phyloP scores from a whole-genome alignment of 1,284 basidiomycete species.

The Trametes polyzona region DNA sequence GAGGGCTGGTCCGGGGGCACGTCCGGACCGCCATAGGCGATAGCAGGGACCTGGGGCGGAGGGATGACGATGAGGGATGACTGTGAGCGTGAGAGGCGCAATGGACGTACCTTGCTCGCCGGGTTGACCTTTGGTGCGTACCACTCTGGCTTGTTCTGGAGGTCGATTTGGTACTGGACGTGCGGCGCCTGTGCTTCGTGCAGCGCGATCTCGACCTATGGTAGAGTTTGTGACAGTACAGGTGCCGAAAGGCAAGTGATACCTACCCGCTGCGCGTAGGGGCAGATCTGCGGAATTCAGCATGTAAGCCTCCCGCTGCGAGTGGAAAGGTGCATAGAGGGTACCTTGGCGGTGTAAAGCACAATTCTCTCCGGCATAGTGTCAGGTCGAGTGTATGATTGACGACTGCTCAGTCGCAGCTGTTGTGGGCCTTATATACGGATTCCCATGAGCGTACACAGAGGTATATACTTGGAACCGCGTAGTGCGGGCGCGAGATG shows the following conservation, averaged over 20 bases:
- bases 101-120: conserved; percentile 38
- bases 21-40: conserved; percentile 60
- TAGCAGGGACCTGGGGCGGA: conserved; percentile 45
- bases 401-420: background rate
- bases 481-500: background rate
- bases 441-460: background rate
- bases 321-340: background rate
- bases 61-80: background rate
- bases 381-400: background rate
- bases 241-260: no score
- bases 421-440: background rate
- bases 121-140: conserved; percentile 44
- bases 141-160: conserved; percentile 44
- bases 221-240: no score
- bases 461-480: background rate
- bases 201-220: conserved; percentile 19
- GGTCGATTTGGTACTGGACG: conserved; percentile 29
- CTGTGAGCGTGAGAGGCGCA: background rate
- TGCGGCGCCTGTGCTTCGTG: conserved; percentile 29
- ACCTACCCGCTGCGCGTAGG: conserved; percentile 8
- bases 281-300: conserved; percentile 3
- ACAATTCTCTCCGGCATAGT: conserved; percentile 27
- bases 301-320: no score
- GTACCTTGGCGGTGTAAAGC: conserved; percentile 30
- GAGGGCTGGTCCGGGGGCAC: conserved; percentile 55